phyloP scores from a whole-genome alignment of 306 rosid species.

The Cicer judaicum region DNA sequence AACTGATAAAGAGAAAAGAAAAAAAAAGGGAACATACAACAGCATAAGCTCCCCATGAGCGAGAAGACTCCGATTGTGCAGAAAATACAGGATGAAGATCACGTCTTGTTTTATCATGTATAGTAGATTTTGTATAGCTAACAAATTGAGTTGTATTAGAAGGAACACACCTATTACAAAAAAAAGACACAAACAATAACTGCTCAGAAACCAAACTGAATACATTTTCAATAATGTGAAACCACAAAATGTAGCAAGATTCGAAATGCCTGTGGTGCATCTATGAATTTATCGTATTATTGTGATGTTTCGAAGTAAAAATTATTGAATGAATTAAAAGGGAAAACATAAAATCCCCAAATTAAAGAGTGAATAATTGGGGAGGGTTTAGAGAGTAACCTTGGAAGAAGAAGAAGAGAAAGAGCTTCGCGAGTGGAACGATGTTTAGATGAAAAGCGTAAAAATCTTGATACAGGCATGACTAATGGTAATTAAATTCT shows the following conservation, averaged over 20 bases:
- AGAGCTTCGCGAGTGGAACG: constrained; percentile 48
- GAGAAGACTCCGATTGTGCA: constrained; percentile 49
- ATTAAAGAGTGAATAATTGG: constrained; percentile 27
- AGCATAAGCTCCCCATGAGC: constrained; percentile 58
- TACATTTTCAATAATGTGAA: background rate
- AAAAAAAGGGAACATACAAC: constrained; percentile 57
- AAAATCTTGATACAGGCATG: constrained; percentile 65
- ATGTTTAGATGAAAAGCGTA: constrained; percentile 52
- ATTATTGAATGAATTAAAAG: background rate
- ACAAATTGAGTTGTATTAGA: constrained; percentile 54
- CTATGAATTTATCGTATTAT: background rate
- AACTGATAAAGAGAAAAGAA: too few relatives aligned
- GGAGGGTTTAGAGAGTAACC: constrained; percentile 50
- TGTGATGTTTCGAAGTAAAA: background rate
- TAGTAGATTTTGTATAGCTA: constrained; percentile 59
- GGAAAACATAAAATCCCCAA: constrained; percentile 12
- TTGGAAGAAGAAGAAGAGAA: constrained; percentile 61
- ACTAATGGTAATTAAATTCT: background rate
- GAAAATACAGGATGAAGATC: constrained; percentile 42
- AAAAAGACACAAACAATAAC: background rate
- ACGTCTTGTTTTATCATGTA: constrained; percentile 44
- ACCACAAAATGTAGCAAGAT: background rate
- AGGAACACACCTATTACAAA: constrained; percentile 60
- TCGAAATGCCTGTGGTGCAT: background rate
- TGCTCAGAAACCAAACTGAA: background rate